A percentile compares a stretch with the other conserved stretches of the same genome.
phyloP scores from a whole-genome alignment of 352 stramenopile genomes.

The Thraustotheca clavata region DNA sequence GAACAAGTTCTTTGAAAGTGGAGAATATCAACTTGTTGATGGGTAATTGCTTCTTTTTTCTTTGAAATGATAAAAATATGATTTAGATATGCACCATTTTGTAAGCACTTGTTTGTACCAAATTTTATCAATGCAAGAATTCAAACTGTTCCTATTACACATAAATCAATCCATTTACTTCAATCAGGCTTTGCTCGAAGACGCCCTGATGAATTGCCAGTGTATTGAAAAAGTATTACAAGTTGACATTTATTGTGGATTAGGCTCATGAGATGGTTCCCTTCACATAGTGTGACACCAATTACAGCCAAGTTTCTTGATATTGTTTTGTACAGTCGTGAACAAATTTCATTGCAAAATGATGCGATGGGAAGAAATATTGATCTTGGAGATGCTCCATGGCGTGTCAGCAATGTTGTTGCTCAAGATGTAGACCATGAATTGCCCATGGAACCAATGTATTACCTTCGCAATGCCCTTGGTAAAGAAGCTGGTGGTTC shows the following conservation, averaged over 20 bases:
- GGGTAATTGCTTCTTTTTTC: slow-evolving; percentile 28
- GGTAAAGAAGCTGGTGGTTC: slow-evolving; percentile 91
- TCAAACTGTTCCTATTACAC: slow-evolving; percentile 89
- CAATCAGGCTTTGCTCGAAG: slow-evolving; percentile 91
- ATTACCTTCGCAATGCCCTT: slow-evolving; percentile 97
- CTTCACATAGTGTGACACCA: slow-evolving; percentile 80
- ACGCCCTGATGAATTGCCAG: slow-evolving; percentile 90
- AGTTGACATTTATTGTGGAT: background rate
- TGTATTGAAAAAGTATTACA: slow-evolving; percentile 55
- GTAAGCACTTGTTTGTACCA: slow-evolving; percentile 97
- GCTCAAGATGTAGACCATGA: slow-evolving; percentile 93
- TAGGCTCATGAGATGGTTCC: slow-evolving; percentile 86
- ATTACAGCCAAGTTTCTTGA: slow-evolving; percentile 92
- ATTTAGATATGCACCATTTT: slow-evolving; percentile 95
- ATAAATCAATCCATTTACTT: slow-evolving; percentile 89
- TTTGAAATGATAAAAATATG: background rate
- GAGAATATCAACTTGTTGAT: slow-evolving; percentile 56
- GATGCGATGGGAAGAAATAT: slow-evolving; percentile 53
- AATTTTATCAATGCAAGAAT: slow-evolving; percentile 90
- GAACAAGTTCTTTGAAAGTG: slow-evolving; percentile 59
- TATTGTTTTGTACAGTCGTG: slow-evolving; percentile 97
- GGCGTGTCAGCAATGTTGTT: slow-evolving; percentile 96
- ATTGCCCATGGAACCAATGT: slow-evolving; percentile 98
- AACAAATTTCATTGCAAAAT: slow-evolving; percentile 97
- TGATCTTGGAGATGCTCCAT: slow-evolving; percentile 59